Base-by-base conservation (phyloP, 108 stramenopile species). In the Seminavis robusta region DNA sequence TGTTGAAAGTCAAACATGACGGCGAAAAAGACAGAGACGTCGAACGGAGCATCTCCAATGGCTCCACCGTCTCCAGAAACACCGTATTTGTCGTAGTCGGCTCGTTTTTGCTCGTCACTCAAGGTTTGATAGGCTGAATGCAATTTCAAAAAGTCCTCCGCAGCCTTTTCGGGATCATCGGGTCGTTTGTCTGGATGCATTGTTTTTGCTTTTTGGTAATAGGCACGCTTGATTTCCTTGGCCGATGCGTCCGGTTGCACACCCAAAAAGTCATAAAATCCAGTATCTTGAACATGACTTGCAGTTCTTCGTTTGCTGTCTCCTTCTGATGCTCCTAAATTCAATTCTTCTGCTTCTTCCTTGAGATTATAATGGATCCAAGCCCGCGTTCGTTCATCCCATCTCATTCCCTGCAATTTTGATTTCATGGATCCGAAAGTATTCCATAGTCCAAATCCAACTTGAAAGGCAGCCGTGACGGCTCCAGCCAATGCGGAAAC, bases 111-210 rank as follows among this genome's bases (percentile, higher is more conserved):
- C 11, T 65, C 60, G 33, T 77, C 67, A 6, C 67, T 68, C 24
- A 77, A 46, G 9, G 71, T 77, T 32, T 68, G 71, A 36, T 77
- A 73, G 8, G 76, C 76, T 29, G 65, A 59, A 46, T 70, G 68
- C 31, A 77, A 50, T 36, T 67, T 50, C 16, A 62, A 50, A 63
- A 77, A 77, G 36, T 59, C 66, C 7, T 28, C 16, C 10, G 47
- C 53, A 16, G 76, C 76, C 1, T 28, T 48, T 28, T 52, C 51
- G n/a, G n/a, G n/a, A 55, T 71, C 56, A 38, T 70, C 54, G 11
- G 67, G 57, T 25, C 29, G 25, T 28, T 57, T 57, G 34, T 57
- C 56, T 27, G 56, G 56, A 28, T 57, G 56, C 13, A 57, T 17
- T 3, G 4, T 10, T 43, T 44, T 42, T 33, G 56, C 56, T 28